Evolutionary conservation across 1,139 yeast genomes (phyloP), one percentile per base, ranked within the genome.

Genomic region (Pichia sp.): DNA sequence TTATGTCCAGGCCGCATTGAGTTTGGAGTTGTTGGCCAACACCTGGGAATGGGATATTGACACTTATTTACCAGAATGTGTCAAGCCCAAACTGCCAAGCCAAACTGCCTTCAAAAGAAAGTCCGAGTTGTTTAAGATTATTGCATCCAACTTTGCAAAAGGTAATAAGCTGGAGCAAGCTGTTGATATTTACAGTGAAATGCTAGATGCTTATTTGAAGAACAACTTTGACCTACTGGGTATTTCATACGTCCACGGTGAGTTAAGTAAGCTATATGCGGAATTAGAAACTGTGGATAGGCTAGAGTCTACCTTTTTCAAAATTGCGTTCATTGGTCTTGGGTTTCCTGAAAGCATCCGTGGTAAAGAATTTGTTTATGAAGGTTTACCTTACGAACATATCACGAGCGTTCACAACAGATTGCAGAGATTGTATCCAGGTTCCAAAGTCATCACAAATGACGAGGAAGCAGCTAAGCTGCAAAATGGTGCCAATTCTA

Each of bases 301-400:
- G 57, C 68, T 80, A 44, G 77, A 82, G 34, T 87, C 95, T 31
- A 79, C 90, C 10, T 87, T 77, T 63, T 87, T 85, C 69, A 75
- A 84, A 57, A 88, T 87, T 46, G 75, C 85, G 27, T 85, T 83
- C 56, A 75, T 85, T 61, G 97, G 97, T 23, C 77, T 75, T 44
- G 95, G 95, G 3, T 87, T 87, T 72, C 95, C 95, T 10, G 69
- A 70, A 36, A 76, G 88, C 40, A 73, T 85, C 45, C 71, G 95
- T 58, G 85, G 85, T 42, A 78, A 83, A 57, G 80, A 79, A 50
- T 88, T 82, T 60, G 82, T 87, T 46, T 85, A 82, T 60, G 95
- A 87, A 65, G 95, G 95, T 11, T 70, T 80, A 44, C 90, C 95
- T 29, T 87, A 85, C 65, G 96, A 87, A 60, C 94, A 85, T 61